Base-by-base conservation (phyloP, 257 asterid species). In the Salvia rosmarinus region DNA sequence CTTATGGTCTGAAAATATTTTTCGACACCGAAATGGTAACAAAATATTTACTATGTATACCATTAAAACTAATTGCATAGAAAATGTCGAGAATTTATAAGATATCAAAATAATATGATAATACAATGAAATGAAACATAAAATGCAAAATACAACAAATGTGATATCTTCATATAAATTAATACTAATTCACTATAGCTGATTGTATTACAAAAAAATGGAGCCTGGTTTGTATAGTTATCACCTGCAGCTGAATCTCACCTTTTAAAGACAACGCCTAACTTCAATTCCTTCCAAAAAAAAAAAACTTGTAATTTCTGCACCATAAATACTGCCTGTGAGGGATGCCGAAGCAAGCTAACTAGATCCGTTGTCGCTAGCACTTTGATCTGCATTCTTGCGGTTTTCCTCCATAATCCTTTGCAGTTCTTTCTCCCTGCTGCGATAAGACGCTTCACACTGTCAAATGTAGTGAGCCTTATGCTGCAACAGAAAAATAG, bases 401-500 rank as follows among this genome's bases (percentile, higher is more conserved):
- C 83, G 84, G 72, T 90, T 90, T 44, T 83, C 90, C 61, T 79
- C 91, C 50, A 78, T 61, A 51, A 92, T 75, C 62, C 74, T 82
- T 72, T 88, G 95, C 32, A 86, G 74, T 82, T 90, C 93, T 72
- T 79, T 84, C 73, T 92, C 94, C 89, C 82, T 19, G 87, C 82
- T 59, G 82, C 85, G 52, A 92, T 88, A 71, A 91, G 79, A 64
- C 84, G 84, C 94, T 91, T 89, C 54, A 82, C 92, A 5, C 86
- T 72, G 84, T 91, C 98, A 60, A 87, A 91, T 42, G 92, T 86
- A 2, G 96, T 91, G 70, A 91, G 95, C 85, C 95, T 82, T 39
- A 89, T 86, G 89, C 96, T 91, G 95, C 78, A 76, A 44, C 39
- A 68, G 56, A 69, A 21, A n/a, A 52, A 44, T 13, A 76, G 30